A percentile compares a stretch with the other conserved stretches of the same genome.
Evolutionary conservation across 768 basidiomycete genomes (phyloP).

Genomic region (Hemileccinum impolitum): DNA sequence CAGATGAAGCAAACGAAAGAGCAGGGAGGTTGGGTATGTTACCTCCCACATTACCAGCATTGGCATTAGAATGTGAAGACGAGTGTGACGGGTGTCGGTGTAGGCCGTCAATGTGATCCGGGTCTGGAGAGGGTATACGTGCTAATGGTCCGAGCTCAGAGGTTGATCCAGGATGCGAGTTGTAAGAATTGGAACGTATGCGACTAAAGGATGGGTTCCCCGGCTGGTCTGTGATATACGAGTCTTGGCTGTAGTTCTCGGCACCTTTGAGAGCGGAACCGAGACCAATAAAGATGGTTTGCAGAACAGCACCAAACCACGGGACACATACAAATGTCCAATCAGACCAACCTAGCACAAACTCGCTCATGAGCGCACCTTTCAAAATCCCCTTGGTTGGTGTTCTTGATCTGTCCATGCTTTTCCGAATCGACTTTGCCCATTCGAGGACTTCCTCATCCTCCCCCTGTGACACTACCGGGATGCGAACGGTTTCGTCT

Average conservation of each 20-base stretch:
- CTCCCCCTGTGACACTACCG: conserved; percentile 26
- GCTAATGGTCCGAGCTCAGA: conserved; percentile 72
- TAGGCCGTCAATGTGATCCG: conserved; percentile 84
- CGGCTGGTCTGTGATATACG: conserved; percentile 42
- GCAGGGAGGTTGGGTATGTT: conserved; percentile 46
- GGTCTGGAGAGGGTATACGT: conserved; percentile 78
- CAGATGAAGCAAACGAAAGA: conserved; percentile 51
- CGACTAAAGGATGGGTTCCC: conserved; percentile 45
- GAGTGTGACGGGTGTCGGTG: conserved; percentile 63
- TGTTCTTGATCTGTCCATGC: conserved; percentile 58
- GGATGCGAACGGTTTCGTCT: conserved; percentile 68
- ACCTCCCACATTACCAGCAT: conserved; percentile 25
- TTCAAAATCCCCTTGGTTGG: conserved; percentile 90
- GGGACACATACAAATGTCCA: not conserved
- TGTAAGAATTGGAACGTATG: conserved; percentile 82
- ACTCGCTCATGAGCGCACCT: conserved; percentile 31
- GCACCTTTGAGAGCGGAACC: conserved; percentile 48
- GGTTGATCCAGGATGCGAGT: conserved; percentile 42
- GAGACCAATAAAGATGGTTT: not conserved
- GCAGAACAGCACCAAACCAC: no score
- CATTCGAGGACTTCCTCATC: conserved; percentile 69
- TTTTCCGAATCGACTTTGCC: conserved; percentile 71
- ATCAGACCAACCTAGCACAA: conserved; percentile 8
- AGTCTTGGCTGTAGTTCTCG: conserved; percentile 62
- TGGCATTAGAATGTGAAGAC: conserved; percentile 35